Conservation (phyloP, 2,329 filamentous ascomycete species). For the Epichloe sp. region DNA sequence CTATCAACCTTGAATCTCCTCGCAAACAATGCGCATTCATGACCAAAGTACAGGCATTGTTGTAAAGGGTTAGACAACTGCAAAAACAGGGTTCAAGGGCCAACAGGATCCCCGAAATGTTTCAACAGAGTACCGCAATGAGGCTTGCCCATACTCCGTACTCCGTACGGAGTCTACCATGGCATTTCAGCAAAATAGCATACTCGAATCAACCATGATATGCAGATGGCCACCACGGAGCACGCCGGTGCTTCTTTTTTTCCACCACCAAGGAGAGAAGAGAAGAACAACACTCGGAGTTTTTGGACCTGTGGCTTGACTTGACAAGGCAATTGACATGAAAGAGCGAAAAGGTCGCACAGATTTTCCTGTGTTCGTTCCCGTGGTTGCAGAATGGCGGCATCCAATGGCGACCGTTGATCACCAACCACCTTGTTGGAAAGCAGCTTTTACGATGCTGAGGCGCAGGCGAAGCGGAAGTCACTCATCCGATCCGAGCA, state of each 20-base stretch:
- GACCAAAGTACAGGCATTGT: not conserved
- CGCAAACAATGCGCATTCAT: not conserved
- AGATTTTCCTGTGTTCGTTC: not conserved
- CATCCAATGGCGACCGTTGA: not conserved
- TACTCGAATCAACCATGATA: not conserved
- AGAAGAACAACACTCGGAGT: not conserved
- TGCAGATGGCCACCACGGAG: not conserved
- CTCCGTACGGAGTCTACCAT: no score
- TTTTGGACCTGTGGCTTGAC: not conserved
- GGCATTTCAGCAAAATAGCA: not conserved
- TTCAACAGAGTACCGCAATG: not conserved
- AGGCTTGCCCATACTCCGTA: not conserved
- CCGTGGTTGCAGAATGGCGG: not conserved
- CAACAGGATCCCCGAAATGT: not conserved
- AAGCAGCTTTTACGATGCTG: not conserved
- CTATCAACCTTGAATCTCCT: not conserved
- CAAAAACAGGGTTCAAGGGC: not conserved
- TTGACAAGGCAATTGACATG: not conserved
- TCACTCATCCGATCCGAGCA: not conserved
- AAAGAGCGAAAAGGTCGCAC: not conserved
- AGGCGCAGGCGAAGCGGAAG: not conserved
- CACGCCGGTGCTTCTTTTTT: not conserved
- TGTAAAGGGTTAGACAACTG: not conserved
- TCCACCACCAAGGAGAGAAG: not conserved
- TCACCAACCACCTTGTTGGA: not conserved